Conservation (phyloP, 495 filamentous ascomycete species). For the Thermochaetoides thermophila region DNA sequence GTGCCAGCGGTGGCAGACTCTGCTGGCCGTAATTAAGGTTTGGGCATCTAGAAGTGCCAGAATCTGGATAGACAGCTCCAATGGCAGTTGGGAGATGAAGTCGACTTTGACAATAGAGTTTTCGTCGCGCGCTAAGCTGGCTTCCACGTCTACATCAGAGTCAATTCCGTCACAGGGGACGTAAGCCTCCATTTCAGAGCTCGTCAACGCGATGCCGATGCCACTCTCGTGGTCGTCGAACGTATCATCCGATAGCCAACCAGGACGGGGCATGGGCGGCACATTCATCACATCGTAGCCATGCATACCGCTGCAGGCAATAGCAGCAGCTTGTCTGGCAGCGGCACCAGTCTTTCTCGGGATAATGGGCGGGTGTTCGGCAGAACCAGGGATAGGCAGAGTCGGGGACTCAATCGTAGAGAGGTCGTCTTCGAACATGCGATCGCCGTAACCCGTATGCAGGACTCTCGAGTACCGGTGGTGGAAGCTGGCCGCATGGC, state of each 20-base stretch:
- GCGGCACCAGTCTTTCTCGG: slow-evolving; percentile 45
- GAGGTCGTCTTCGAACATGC: slow-evolving; percentile 19
- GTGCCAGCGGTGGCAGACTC: slow-evolving; percentile 51
- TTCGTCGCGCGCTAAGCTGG: slow-evolving; percentile 22
- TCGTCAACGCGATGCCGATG: slow-evolving; percentile 60
- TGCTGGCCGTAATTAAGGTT: slow-evolving; percentile 44
- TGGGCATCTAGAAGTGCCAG: slow-evolving; percentile 52
- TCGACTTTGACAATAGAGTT: slow-evolving; percentile 36
- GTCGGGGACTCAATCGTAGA: slow-evolving; percentile 21
- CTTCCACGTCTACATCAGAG: slow-evolving; percentile 23
- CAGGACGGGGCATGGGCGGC: slow-evolving; percentile 16
- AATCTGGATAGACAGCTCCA: slow-evolving; percentile 58
- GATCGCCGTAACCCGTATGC: slow-evolving; percentile 19
- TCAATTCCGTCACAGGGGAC: slow-evolving; percentile 12
- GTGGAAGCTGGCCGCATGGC: slow-evolving; percentile 35
- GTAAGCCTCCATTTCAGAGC: slow-evolving; percentile 28
- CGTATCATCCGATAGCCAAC: slow-evolving; percentile 22
- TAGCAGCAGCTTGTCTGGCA: slow-evolving; percentile 55
- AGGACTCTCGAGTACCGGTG: slow-evolving; percentile 28
- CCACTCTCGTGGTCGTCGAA: slow-evolving; percentile 58
- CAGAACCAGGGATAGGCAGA: slow-evolving; percentile 31
- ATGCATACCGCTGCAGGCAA: slow-evolving; percentile 33
- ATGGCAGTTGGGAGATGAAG: slow-evolving; percentile 50
- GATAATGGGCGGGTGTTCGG: slow-evolving; percentile 36
- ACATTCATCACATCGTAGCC: slow-evolving; percentile 42